Percentiles rank a stretch among this genome's conserved stretches.
Evolutionary conservation across 2,329 filamentous ascomycete species (phyloP).

Genomic region (Botrytis porri): DNA sequence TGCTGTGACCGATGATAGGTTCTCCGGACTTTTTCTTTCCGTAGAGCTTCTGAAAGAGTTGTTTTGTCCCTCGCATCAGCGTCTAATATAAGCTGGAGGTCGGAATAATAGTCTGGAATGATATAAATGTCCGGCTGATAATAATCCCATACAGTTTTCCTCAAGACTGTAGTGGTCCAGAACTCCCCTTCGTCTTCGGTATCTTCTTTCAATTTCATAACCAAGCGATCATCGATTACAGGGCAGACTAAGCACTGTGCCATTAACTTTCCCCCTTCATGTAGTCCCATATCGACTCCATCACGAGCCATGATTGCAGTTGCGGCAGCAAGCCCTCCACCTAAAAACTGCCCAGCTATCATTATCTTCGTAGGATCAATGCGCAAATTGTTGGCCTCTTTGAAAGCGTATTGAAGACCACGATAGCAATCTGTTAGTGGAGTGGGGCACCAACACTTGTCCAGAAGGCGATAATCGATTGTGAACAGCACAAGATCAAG

Average conservation of each 20-base stretch:
- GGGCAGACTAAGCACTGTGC: constrained; percentile 43
- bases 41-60: not conserved
- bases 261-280: constrained; percentile 38
- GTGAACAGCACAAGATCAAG: not conserved
- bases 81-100: not conserved
- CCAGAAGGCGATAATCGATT: not conserved
- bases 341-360: constrained; percentile 54
- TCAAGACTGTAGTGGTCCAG: constrained; percentile 37
- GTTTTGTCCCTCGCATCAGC: not conserved
- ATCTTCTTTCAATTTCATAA: constrained; percentile 34
- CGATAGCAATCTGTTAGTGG: not conserved
- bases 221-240: constrained; percentile 44
- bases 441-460: not conserved
- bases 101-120: not conserved
- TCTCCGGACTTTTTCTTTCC: constrained; percentile 29
- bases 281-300: not conserved
- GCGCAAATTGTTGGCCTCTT: constrained; percentile 33
- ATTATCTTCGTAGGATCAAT: constrained; percentile 50
- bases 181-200: constrained; percentile 34
- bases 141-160: constrained; percentile 36
- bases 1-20: constrained; percentile 26
- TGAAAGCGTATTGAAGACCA: not conserved
- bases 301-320: constrained; percentile 49
- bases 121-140: constrained; percentile 30
- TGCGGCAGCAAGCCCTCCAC: constrained; percentile 55